Conservation (phyloP, 2,329 filamentous ascomycete species). For the Cercospora citrullina region DNA sequence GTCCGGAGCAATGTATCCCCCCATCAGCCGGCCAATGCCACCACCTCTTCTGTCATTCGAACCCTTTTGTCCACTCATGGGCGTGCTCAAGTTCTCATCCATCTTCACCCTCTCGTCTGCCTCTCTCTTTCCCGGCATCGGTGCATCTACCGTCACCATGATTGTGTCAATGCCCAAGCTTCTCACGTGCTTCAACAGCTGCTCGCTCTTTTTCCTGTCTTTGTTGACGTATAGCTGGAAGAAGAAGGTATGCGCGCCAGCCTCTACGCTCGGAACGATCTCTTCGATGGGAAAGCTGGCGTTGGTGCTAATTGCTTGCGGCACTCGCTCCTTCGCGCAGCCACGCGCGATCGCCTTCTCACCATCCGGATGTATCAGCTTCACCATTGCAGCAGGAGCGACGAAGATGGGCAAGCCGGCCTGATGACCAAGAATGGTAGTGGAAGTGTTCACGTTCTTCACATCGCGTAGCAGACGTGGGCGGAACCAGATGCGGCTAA, state of each 20-base stretch:
- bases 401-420: constrained; percentile 42
- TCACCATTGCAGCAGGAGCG: constrained; percentile 42
- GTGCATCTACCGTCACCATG: constrained; percentile 61
- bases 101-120: constrained; percentile 50
- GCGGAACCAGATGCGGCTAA: constrained; percentile 49
- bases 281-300: constrained; percentile 38
- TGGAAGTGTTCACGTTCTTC: constrained; percentile 37
- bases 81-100: constrained; percentile 50
- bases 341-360: constrained; percentile 41
- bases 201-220: constrained; percentile 54
- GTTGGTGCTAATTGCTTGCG: constrained; percentile 39
- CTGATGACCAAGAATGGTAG: constrained; percentile 39
- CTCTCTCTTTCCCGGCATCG: constrained; percentile 58
- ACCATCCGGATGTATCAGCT: constrained; percentile 42
- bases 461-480: constrained; percentile 50
- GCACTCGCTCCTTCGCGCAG: constrained; percentile 31
- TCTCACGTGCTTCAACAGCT: constrained; percentile 51
- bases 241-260: constrained; percentile 46
- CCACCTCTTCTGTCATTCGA: constrained; percentile 58
- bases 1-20: constrained; percentile 58
- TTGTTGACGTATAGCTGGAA: constrained; percentile 65
- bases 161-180: constrained; percentile 53
- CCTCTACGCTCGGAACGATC: constrained; percentile 31
- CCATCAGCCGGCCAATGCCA: constrained; percentile 58
- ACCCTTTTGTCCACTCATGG: constrained; percentile 53